A percentile compares a stretch with the other conserved stretches of the same genome.
phyloP scores from a whole-genome alignment of 2,329 filamentous ascomycete genomes.

The Rasamsonia emersonii region DNA sequence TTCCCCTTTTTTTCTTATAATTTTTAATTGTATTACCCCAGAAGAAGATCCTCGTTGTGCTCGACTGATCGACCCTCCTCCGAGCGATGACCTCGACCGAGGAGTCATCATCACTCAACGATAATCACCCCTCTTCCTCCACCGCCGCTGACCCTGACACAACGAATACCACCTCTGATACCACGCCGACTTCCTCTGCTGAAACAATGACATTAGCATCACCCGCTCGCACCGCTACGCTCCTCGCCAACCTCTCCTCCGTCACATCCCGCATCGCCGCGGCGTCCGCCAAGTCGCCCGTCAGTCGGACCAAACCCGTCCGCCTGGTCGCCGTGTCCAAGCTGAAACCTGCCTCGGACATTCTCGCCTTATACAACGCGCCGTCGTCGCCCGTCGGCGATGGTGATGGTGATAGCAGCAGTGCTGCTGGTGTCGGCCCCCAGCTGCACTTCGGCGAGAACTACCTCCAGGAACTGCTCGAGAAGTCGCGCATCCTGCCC shows the following conservation, averaged over 20 bases:
- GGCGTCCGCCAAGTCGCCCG: conserved; percentile 14
- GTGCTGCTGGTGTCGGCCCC: too few relatives aligned
- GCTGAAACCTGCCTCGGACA: conserved; percentile 85
- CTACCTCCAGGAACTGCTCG: conserved; percentile 79
- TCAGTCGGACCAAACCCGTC: conserved; percentile 14
- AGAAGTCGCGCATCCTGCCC: conserved; percentile 77
- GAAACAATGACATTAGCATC: conserved; percentile 12
- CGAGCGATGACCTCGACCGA: too few relatives aligned
- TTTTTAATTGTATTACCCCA: too few relatives aligned
- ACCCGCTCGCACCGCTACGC: conserved; percentile 53
- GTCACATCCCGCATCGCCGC: conserved; percentile 52
- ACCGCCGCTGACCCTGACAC: too few relatives aligned
- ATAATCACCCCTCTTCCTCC: too few relatives aligned
- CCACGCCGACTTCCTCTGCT: too few relatives aligned
- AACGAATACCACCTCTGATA: too few relatives aligned
- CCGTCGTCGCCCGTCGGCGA: conserved; percentile 34
- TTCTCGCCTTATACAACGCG: conserved; percentile 64
- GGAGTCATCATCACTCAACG: too few relatives aligned
- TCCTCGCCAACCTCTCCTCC: conserved; percentile 53
- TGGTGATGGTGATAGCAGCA: too few relatives aligned
- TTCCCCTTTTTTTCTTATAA: too few relatives aligned
- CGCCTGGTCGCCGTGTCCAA: conserved; percentile 94
- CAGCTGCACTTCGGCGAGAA: conserved; percentile 92
- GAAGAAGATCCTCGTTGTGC: too few relatives aligned
- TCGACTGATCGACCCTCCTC: too few relatives aligned